Conservation (phyloP, 768 basidiomycete species). For the Megacollybia marginata region DNA sequence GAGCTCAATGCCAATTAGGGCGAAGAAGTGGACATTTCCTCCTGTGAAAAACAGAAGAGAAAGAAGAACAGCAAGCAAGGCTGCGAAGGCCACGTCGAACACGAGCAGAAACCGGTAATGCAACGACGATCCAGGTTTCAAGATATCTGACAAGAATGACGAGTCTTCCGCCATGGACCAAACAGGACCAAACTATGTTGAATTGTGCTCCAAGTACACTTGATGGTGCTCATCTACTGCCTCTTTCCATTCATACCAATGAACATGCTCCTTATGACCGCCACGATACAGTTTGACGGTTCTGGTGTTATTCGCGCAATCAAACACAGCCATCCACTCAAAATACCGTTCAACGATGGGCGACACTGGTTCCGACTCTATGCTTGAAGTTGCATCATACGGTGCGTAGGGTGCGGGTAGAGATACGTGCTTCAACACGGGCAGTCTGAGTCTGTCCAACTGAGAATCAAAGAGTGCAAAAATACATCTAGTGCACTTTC, state of each 20-base stretch:
- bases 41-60: slow-evolving; percentile 51
- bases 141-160: slow-evolving; percentile 22
- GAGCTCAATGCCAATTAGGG: slow-evolving; percentile 56
- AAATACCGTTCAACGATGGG: slow-evolving; percentile 47
- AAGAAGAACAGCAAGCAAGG: slow-evolving; percentile 53
- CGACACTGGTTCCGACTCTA: slow-evolving; percentile 18
- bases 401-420: not conserved
- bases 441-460: slow-evolving; percentile 42
- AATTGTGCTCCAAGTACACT: too few relatives aligned
- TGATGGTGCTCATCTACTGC: too few relatives aligned
- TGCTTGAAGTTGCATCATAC: too few relatives aligned
- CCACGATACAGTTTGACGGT: too few relatives aligned
- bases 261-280: too few relatives aligned
- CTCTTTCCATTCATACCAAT: too few relatives aligned
- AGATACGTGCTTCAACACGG: slow-evolving; percentile 29
- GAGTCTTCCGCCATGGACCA: too few relatives aligned
- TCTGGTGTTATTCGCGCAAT: slow-evolving; percentile 9
- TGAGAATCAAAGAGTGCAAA: slow-evolving; percentile 57
- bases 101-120: slow-evolving; percentile 59
- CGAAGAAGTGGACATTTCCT: slow-evolving; percentile 62
- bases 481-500: too few relatives aligned
- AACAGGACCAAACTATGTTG: too few relatives aligned
- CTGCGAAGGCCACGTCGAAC: slow-evolving; percentile 53
- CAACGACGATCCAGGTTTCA: slow-evolving; percentile 73
- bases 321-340: slow-evolving; percentile 39